phyloP scores from a whole-genome alignment of 805 yeast genomes.

The Priceomyces medius region DNA sequence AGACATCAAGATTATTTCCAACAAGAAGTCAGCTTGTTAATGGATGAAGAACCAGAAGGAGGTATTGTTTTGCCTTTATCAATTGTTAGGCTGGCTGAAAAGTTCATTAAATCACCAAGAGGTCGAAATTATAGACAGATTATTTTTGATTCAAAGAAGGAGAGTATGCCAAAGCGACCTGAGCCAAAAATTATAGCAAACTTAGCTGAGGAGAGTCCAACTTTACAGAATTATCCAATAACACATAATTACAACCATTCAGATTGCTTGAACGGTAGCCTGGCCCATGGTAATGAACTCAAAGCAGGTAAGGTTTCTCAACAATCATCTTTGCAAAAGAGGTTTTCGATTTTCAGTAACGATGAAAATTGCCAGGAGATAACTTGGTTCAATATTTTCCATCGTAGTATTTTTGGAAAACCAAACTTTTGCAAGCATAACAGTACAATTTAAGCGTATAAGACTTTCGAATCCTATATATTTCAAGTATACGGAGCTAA shows the following conservation, averaged over 20 bases:
- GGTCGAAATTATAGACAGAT: slow-evolving; percentile 18
- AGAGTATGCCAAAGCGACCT: too few species aligned
- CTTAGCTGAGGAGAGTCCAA: too few species aligned
- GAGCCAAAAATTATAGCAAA: too few species aligned
- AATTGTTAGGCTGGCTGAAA: slow-evolving; percentile 14
- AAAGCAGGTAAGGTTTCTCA: too few species aligned
- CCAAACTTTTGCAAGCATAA: slow-evolving; percentile 32
- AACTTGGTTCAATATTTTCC: slow-evolving; percentile 54
- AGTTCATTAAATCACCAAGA: slow-evolving; percentile 15
- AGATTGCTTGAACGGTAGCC: too few species aligned
- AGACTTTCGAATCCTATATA: not conserved
- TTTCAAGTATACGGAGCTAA: not conserved
- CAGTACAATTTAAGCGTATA: not conserved
- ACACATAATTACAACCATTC: too few species aligned
- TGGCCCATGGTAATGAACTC: too few species aligned
- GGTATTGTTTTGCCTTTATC: slow-evolving; percentile 21
- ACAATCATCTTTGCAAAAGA: slow-evolving; percentile 1
- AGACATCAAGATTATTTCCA: slow-evolving; percentile 1
- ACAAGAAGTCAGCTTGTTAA: not conserved
- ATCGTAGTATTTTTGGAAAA: slow-evolving; percentile 50
- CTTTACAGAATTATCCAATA: too few species aligned
- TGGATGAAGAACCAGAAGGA: slow-evolving; percentile 7
- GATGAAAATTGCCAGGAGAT: slow-evolving; percentile 44
- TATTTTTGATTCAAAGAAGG: slow-evolving; percentile 5
- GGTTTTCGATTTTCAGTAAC: slow-evolving; percentile 13